Conservation (phyloP, 2,329 filamentous ascomycete genomes). For the Diaporthe citrichinensis region DNA sequence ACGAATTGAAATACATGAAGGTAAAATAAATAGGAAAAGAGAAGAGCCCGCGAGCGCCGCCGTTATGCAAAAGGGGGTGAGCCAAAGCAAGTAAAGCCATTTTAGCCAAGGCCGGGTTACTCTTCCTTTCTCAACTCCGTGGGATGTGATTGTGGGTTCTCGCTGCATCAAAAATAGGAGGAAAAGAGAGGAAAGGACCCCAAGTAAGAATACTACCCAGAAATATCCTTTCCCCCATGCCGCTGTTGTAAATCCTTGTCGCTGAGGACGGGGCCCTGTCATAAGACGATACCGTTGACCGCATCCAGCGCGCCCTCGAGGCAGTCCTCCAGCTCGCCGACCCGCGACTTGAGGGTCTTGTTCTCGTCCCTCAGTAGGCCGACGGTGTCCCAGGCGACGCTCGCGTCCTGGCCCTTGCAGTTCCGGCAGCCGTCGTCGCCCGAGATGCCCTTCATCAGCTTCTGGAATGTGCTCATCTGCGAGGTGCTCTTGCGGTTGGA, state of each 20-base stretch:
- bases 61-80: constrained; percentile 25
- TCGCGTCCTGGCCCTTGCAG: constrained; percentile 70
- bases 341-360: constrained; percentile 70
- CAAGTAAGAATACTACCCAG: constrained; percentile 19
- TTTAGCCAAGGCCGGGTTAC: constrained; percentile 10
- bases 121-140: constrained; percentile 17
- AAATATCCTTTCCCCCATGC: constrained; percentile 32
- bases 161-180: constrained; percentile 22
- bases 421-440: constrained; percentile 64
- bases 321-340: constrained; percentile 70
- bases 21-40: not conserved
- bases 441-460: constrained; percentile 61
- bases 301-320: constrained; percentile 73
- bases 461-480: constrained; percentile 63
- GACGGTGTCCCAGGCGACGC: constrained; percentile 77
- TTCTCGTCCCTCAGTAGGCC: constrained; percentile 74
- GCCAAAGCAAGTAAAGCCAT: constrained; percentile 12
- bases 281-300: constrained; percentile 69
- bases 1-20: constrained; percentile 28
- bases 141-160: not conserved
- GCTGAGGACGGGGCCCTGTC: constrained; percentile 40
- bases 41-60: constrained; percentile 21
- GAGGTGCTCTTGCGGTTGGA: constrained; percentile 44
- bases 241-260: constrained; percentile 9
- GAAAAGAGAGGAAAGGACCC: constrained; percentile 37